phyloP scores from a whole-genome alignment of 805 yeast genomes.

The Monosporozyma unispora region DNA sequence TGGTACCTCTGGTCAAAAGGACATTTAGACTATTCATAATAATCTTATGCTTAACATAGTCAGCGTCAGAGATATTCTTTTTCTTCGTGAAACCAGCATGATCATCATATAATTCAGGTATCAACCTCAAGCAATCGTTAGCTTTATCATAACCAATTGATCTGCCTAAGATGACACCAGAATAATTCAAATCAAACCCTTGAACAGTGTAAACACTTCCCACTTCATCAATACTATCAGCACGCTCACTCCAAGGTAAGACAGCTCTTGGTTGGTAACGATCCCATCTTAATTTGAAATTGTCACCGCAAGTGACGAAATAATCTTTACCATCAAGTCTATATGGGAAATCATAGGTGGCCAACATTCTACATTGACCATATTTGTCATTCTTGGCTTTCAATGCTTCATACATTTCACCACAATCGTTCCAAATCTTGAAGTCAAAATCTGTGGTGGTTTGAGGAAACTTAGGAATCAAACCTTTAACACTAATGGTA shows the following conservation, averaged over 20 bases:
- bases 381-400: slow-evolving; percentile 21
- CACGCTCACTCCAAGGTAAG: slow-evolving; percentile 39
- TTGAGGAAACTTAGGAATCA: slow-evolving; percentile 30
- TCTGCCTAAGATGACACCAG: slow-evolving; percentile 39
- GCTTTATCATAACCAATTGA: slow-evolving; percentile 33
- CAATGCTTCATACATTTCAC: slow-evolving; percentile 34
- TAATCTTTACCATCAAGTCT: slow-evolving; percentile 38
- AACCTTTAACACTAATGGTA: slow-evolving; percentile 28
- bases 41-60: slow-evolving; percentile 32
- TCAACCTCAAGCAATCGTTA: slow-evolving; percentile 29
- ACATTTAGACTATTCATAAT: slow-evolving; percentile 39
- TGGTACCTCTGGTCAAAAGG: slow-evolving; percentile 38
- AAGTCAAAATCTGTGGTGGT: slow-evolving; percentile 25
- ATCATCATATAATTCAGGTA: slow-evolving; percentile 36
- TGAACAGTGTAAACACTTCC: slow-evolving; percentile 42
- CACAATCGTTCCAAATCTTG: slow-evolving; percentile 35
- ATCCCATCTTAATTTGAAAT: slow-evolving; percentile 40
- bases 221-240: slow-evolving; percentile 39
- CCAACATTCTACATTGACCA: slow-evolving; percentile 37
- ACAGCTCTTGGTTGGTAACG: slow-evolving; percentile 34
- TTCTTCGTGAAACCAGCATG: slow-evolving; percentile 39
- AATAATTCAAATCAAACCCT: slow-evolving; percentile 41
- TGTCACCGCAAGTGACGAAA: slow-evolving; percentile 37
- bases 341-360: slow-evolving; percentile 41
- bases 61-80: slow-evolving; percentile 32